Evolutionary conservation across 306 rosid genomes (phyloP), one percentile per base, ranked within the genome.

Genomic region (Dalbergia cultrata): DNA sequence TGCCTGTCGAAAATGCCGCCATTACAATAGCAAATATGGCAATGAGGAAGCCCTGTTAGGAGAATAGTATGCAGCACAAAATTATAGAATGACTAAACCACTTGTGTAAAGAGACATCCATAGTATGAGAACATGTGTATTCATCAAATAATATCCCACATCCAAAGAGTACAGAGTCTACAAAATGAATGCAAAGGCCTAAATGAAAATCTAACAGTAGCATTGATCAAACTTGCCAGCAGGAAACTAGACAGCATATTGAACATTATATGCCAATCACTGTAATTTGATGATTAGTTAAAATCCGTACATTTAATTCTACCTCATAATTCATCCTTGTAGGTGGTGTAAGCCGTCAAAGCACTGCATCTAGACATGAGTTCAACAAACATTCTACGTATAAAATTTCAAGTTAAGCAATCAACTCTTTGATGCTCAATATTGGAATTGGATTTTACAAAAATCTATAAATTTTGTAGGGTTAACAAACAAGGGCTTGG

Each of bases 1-100:
- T 87, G 76, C 98, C 98, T 1, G 97, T 94, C 26, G 98, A 94
- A 81, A 94, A 90, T 21, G 97, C 88, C 54, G 97, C 97, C 90
- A 91, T 82, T 64, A 94, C 97, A 70, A 90, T 84, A 3, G 93
- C 94, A 72, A 86, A 88, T 77, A 92, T 85, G 17, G 98, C 98
- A 11, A 94, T 85, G 41, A 92, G 80, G 78, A 94, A 94, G 67
- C 97, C 85, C 98, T 94, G 75, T 54, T 22, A 71, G 52, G 64
- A 89, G 65, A 72, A 75, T 41, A 68, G 14, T 8, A 41, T 53
- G 35, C 17, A 70, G n/a, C 43, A 77, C 54, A 57, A 49, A 26
- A 53, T 63, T 53, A 41, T 34, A 39, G 4, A 18, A n/a, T 22
- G 67, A 50, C 13, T 67, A 57, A 74, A 53, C 35, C 26, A 63